Evolutionary conservation across 108 stramenopile genomes (phyloP), one percentile per base, ranked within the genome.

Genomic region (Seminavis robusta): DNA sequence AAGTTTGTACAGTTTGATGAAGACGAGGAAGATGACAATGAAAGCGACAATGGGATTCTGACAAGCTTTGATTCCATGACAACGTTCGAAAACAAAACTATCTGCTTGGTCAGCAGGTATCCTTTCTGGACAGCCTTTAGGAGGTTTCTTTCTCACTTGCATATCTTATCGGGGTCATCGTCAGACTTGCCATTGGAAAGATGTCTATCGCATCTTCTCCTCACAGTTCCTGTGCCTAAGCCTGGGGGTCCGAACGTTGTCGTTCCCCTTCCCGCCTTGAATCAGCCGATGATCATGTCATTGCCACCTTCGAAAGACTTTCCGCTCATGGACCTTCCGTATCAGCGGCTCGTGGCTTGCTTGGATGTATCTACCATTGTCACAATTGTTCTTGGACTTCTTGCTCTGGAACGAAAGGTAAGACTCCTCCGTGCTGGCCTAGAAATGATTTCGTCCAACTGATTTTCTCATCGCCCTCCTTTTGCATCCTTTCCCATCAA

Each of bases 101-200:
- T 92, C 28, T 89, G 87, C 43, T 67, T 92, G 40, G 67, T 92
- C 3, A 82, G 87, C 33, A 69, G 87, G 25, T 84, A 76, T 61
- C 87, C 91, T 6, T 92, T 78, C 45, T 92, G 91, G 91, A 86
- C 84, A 9, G 87, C 85, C n/a, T 87, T 89, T 66, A 80, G 81
- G 16, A 79, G 73, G 0, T 92, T 89, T 58, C 73, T 92, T 3
- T 83, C 79, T 19, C 84, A 92, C 70, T 67, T 92, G 16, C 91
- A 92, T 42, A 63, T 77, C 15, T 34, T 87, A 1, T 86, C 91
- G 44, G 75, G 76, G n/a, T 83, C 78, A 29, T 72, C 83, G 1
- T 87, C 83, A 0, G 83, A 81, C 40, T 49, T 86, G 10, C 91
- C 91, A 2, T 34, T 92, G 31, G 91, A 92, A 59, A 62, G 91